Evolutionary conservation across 495 filamentous ascomycete genomes (phyloP).

Genomic region (Tricharina praecox): DNA sequence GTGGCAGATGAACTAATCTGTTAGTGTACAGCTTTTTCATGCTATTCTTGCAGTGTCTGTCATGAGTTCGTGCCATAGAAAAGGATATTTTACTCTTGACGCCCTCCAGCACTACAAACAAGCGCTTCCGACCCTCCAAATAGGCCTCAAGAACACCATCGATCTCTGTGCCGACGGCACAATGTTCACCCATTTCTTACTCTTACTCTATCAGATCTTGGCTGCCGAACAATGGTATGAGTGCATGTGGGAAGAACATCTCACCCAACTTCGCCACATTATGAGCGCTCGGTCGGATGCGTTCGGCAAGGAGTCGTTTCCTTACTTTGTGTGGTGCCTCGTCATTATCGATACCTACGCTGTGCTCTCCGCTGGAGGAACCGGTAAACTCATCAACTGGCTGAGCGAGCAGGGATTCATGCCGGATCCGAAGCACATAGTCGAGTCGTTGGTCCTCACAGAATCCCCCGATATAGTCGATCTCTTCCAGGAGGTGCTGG

Average conservation of each 20-base stretch:
- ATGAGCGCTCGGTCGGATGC: constrained; percentile 32
- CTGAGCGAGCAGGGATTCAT: constrained; percentile 37
- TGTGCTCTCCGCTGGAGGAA: constrained; percentile 37
- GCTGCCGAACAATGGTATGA: constrained; percentile 31
- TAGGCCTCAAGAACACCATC: constrained; percentile 29
- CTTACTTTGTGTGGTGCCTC: constrained; percentile 41
- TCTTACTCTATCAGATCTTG: constrained; percentile 44
- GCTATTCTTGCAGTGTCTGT: constrained; percentile 45
- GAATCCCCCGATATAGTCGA: constrained; percentile 7
- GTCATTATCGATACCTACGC: constrained; percentile 41
- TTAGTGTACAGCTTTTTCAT: constrained; percentile 40
- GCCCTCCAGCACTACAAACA: constrained; percentile 41
- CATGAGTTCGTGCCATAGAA: constrained; percentile 36
- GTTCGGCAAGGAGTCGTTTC: constrained; percentile 34
- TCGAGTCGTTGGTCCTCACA: constrained; percentile 4
- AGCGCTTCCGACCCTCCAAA: constrained; percentile 36
- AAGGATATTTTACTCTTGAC: constrained; percentile 32
- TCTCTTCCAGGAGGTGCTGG: constrained; percentile 11
- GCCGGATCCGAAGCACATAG: constrained; percentile 21
- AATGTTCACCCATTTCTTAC: constrained; percentile 42
- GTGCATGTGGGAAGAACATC: constrained; percentile 40
- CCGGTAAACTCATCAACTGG: constrained; percentile 35
- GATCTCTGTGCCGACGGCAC: constrained; percentile 41
- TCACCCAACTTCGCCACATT: constrained; percentile 38
- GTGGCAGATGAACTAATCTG: no score